A percentile compares a stretch with the other conserved stretches of the same genome.
These are phyloP conservation scores for Mucor piriformis DNA, from an alignment of 371 early-diverging fungal genomes.

Conservation along the genomic window DNA sequence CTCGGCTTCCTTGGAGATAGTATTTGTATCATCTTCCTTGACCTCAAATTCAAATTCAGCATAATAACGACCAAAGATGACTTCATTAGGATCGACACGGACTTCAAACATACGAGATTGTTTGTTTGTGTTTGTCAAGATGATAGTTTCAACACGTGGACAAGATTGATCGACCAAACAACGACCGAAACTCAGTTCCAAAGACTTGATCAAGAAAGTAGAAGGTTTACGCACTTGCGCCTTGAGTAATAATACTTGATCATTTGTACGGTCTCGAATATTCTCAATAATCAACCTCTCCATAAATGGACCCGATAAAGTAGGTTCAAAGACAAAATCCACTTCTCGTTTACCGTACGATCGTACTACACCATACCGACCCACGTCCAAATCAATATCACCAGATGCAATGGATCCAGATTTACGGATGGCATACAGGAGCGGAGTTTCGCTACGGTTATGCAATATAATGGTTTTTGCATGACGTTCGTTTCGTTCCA, in stretches of 20 bases:
- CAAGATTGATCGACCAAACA: constrained; percentile 62
- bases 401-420: constrained; percentile 96
- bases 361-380: constrained; percentile 87
- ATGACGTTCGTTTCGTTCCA: constrained; percentile 87
- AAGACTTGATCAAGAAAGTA: constrained; percentile 82
- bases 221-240: constrained; percentile 90
- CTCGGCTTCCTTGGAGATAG: constrained; percentile 81
- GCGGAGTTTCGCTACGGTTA: constrained; percentile 88
- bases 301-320: constrained; percentile 82
- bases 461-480: constrained; percentile 89
- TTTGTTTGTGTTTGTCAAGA: constrained; percentile 82
- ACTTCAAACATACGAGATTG: constrained; percentile 84
- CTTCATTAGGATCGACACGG: constrained; percentile 73
- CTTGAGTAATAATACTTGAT: constrained; percentile 83
- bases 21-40: constrained; percentile 63
- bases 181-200: constrained; percentile 78
- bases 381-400: constrained; percentile 79
- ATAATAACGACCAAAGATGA: constrained; percentile 59
- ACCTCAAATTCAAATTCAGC: constrained; percentile 75
- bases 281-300: constrained; percentile 92
- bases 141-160: constrained; percentile 53
- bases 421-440: constrained; percentile 91
- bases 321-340: constrained; percentile 91
- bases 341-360: constrained; percentile 92
- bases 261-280: constrained; percentile 83